Evolutionary conservation across 2,329 filamentous ascomycete species (phyloP).

Genomic region (Aspergillus hiratsukae): DNA sequence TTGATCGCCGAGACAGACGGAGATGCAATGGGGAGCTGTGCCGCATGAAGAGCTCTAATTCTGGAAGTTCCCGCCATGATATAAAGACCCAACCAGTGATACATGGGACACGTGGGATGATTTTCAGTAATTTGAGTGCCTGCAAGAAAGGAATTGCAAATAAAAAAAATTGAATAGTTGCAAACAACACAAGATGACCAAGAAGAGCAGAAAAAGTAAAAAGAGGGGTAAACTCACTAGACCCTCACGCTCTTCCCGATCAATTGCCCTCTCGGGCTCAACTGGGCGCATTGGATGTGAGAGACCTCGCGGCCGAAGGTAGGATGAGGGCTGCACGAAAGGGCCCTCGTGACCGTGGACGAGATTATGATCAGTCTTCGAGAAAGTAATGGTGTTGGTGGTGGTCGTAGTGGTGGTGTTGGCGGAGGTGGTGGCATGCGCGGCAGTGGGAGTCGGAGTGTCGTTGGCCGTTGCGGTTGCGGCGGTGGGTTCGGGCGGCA

Average conservation of each 20-base stretch:
- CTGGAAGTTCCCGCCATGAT: neutral
- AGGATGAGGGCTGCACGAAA: conserved; percentile 48
- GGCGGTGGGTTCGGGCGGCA: conserved; percentile 13
- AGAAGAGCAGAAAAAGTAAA: conserved; percentile 3
- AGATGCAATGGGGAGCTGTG: neutral
- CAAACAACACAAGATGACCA: conserved; percentile 2
- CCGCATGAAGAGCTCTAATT: neutral
- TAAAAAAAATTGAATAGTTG: neutral
- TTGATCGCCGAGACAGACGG: conserved; percentile 6
- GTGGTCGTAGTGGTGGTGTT: conserved; percentile 8
- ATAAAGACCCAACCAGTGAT: neutral
- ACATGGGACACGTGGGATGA: neutral
- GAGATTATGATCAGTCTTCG: conserved; percentile 6
- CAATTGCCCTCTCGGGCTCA: conserved; percentile 42
- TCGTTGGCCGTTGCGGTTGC: conserved; percentile 3
- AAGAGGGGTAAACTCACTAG: conserved; percentile 36
- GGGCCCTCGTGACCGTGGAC: conserved; percentile 39
- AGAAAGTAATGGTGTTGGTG: conserved; percentile 2
- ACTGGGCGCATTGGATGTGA: conserved; percentile 40
- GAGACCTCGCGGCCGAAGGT: conserved; percentile 38
- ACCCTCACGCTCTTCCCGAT: conserved; percentile 47
- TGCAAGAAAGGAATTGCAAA: neutral
- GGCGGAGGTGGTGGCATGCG: conserved; percentile 3
- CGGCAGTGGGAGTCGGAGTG: conserved; percentile 4
- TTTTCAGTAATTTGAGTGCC: neutral